Evolutionary conservation across 306 rosid genomes (phyloP), one percentile per base, ranked within the genome.

Genomic region (Glycyrrhiza uralensis): DNA sequence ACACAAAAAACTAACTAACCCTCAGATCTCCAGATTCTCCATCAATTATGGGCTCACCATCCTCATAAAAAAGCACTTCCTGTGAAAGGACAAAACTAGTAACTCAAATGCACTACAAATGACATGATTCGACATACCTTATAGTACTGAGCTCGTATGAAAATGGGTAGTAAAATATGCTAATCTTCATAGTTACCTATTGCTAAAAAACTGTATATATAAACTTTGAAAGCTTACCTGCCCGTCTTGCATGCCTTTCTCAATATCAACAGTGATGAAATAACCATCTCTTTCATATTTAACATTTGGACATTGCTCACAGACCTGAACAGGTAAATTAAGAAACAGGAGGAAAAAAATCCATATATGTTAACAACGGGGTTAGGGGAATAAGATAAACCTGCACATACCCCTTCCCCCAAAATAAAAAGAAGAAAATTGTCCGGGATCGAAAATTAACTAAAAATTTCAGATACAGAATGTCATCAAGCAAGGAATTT

Each of bases 191-290:
- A 7, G 23, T 47, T 70, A 17, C 30, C 4, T 10, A 51, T 4
- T 20, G 12, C 54, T 46, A 59, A 61, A 75, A 57, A 42, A 54
- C 58, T 0, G 3, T 46, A 64, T 18, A 38, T 51, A 44, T 6
- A 50, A 54, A 69, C 64, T 62, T 11, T 2, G 55, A 44, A 75
- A 50, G 74, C 84, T 83, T 89, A 93, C 98, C 84, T 90, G 90
- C 28, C 98, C 97, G 78, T 93, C 97, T 82, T 86, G 96, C 98
- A 93, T 90, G 80, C 96, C 97, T 75, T 93, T 93, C 87, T 93
- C 98, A 38, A 93, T 90, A 77, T 93, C 97, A 80, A 93, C 97
- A 38, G 96, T 90, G 52, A 90, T 46, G 50, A 85, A 88, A 80
- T 90, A 90, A 35, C 98, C 98, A 81, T 93, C 98, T 74, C 98